Conservation (phyloP, 768 basidiomycete species). For the Roridomyces roridus region DNA sequence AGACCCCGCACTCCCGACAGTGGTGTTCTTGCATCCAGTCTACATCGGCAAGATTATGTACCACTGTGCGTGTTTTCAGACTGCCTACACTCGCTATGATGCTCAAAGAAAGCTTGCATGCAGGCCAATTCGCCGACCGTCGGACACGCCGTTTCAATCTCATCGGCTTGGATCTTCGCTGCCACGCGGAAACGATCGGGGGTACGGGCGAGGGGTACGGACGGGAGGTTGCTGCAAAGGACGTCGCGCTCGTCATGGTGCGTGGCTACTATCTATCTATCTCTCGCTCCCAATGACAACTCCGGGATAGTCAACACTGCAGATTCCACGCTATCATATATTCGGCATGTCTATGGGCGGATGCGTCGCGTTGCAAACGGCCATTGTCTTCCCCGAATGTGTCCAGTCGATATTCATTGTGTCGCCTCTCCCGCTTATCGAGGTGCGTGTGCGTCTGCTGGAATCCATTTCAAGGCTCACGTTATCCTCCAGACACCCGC, state of each 20-base stretch:
- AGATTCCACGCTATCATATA: conserved; percentile 21
- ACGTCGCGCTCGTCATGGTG: conserved; percentile 26
- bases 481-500: conserved; percentile 17
- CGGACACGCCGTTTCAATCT: conserved; percentile 26
- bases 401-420: conserved; percentile 22
- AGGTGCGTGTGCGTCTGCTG: conserved; percentile 8
- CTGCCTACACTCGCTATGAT: background rate
- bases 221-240: conserved; percentile 22
- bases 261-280: background rate
- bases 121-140: conserved; percentile 24
- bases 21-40: conserved; percentile 26
- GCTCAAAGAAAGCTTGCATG: background rate
- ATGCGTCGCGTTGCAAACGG: conserved; percentile 21
- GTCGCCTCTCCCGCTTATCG: conserved; percentile 21
- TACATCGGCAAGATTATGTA: conserved; percentile 23
- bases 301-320: conserved; percentile 8
- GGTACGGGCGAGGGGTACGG: conserved; percentile 12
- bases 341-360: conserved; percentile 28
- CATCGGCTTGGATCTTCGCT: conserved; percentile 21
- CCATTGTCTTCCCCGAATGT: conserved; percentile 11
- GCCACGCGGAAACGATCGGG: conserved; percentile 22
- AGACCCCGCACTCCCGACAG: conserved; percentile 19
- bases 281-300: background rate
- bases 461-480: background rate
- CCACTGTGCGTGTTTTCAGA: conserved; percentile 9